Evolutionary conservation across 306 rosid genomes (phyloP), one percentile per base, ranked within the genome.

Genomic region (Quillaja saponaria): DNA sequence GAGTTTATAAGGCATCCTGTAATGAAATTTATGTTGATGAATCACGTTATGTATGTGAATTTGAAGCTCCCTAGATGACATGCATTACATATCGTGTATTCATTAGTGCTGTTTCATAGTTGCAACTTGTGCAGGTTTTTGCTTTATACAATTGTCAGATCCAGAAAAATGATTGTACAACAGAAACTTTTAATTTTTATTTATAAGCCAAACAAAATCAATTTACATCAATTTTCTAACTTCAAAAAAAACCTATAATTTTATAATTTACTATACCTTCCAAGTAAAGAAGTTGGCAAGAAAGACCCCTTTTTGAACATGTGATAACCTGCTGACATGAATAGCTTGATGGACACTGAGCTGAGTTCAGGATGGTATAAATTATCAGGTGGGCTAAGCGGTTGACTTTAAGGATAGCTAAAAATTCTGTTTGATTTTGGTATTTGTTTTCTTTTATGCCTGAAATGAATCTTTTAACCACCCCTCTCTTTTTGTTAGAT

Each of bases 351-450:
- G 40, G 33, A 45, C 76, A 34, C 37, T n/a, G 42, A 46, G 17
- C 63, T 51, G 55, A 28, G 69, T 64, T 59, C 12, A 60, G 51
- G 59, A 48, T 65, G 62, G 46, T 14, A 34, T 61, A 18, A 69
- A 31, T 28, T 62, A 28, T 13, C 56, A 7, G 71, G 44, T 67
- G 53, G 45, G 55, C 18, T 21, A 39, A 25, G n/a, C 63, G 21
- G 49, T 54, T 28, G 35, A 55, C 49, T 55, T 33, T 63, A 79
- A 71, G 49, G 67, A 15, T 76, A 13, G 18, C 52, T 15, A 41
- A 28, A 13, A 68, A 47, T 47, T 66, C 20, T 8, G 40, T 21
- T 53, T 55, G 17, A 56, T 33, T 50, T 3, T 49, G 60, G 10
- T 54, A 21, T 55, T 20, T 60, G 14, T 67, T 63, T 52, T 63